Evolutionary conservation across 176 grass and related monocot genomes (phyloP), one percentile per base, ranked within the genome.

Genomic region (Canna indica): DNA sequence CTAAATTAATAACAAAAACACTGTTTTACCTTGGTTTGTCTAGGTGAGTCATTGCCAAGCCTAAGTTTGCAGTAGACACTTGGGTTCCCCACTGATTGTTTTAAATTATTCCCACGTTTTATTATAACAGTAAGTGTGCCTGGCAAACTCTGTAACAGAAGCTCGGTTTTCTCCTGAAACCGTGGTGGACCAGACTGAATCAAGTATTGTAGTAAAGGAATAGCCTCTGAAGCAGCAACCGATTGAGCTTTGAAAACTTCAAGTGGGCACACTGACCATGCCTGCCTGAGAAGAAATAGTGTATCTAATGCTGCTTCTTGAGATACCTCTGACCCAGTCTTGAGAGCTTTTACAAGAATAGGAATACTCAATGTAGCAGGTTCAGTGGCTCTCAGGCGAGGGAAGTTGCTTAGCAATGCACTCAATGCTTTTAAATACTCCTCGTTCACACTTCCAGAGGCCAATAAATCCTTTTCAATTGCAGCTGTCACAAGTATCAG

Each of bases 241-340:
- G 95, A 94, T 76, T 99, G 95, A 73, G 95, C 95, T 75, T 99
- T 99, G 72, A 94, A 99, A 67, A 99, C 86, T 78, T 99, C 95
- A 34, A 76, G 79, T 68, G 95, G 84, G 74, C 95, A 99, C 75
- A 90, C 88, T 33, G 86, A 76, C 95, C 95, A 99, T 62, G 95
- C 95, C 87, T 99, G 95, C 70, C 89, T 90, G 46, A 99, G 87
- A 79, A 99, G 80, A 83, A 90, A 99, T 47, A 99, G 82, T 61
- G 95, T 90, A 82, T 99, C 95, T 17, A 99, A 81, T 73, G 95
- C 86, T 63, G 95, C 95, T 81, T 99, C 95, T 81, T 99, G 95
- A 77, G 95, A 85, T 66, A 90, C 84, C 62, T 99, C 95, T 47
- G 95, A 93, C 42, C 95, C 95, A 48, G 95, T 90, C 80, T 99